Base-by-base conservation (phyloP, 306 rosid species). In the Gynostemma pentaphyllum region DNA sequence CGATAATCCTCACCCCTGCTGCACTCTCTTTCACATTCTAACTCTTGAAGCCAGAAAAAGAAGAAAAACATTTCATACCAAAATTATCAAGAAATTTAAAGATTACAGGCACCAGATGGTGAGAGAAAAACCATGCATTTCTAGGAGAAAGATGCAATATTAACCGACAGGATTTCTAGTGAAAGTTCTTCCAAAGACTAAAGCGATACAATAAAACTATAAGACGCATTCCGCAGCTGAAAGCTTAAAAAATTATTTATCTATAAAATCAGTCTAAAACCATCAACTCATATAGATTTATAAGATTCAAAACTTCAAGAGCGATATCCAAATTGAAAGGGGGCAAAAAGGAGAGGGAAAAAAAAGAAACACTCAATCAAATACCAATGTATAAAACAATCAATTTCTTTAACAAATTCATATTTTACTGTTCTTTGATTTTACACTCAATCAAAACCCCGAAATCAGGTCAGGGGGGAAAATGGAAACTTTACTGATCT, bases 1-100 rank as follows among this genome's bases (percentile, higher is more conserved):
- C 96, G 89, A 68, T 88, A 92, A 60, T 90, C 95, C 83, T 87
- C 94, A 49, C 97, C 95, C 88, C 94, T 83, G 85, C 97, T 90
- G 86, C 90, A 90, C 77, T 90, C 95, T 73, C 89, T 85, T 81
- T 90, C 97, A 66, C 97, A 90, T 50, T 72, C 83, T 83, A 92
- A 75, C 79, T 86, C 96, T 92, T 69, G 71, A 37, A 62, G 48
- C 85, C 53, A 45, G 11, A 62, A 40, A 45, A 24, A 28, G 9
- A 34, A 77, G 41, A 53, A 56, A 28, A 46, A 69, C 5, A 62
- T 23, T 5, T 23, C 61, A 3, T 11, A 11, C 30, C 13, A 10
- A 40, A 66, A 66, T 44, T 30, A 19, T 51, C 24, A 36, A 13
- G 29, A 45, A 59, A 21, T 27, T 26, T 11, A 48, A 13, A 9